Base-by-base conservation (phyloP, 1,284 basidiomycete genomes). In the Austroboletus novae-zelandiae region DNA sequence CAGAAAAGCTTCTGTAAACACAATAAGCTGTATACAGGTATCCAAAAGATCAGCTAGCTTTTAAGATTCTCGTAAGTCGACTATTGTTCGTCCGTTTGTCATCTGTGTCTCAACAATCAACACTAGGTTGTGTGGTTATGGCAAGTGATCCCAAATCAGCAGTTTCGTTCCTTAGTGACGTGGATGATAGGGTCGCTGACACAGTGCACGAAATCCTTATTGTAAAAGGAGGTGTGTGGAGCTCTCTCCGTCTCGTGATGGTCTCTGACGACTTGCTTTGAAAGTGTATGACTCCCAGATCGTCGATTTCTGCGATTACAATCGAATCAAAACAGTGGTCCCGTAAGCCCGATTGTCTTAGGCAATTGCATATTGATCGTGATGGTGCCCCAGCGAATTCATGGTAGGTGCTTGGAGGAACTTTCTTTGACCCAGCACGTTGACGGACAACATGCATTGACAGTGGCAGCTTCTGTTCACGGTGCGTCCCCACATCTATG, bases 391-490 rank as follows among this genome's bases (percentile, higher is more conserved):
- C 27, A 53, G 43, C n/a, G 50, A 50, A 43, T 56, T 42, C 18
- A n/a, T 56, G 29, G 55, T 48, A 14, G 1, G 40, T 42, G 4
- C 15, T 27, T 9, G 3, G 14, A n/a, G 18, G 14, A 9, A 44
- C 9, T 1, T 9, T 6, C 39, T n/a, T 20, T 13, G 9, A 11
- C 18, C 27, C 17, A 11, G 3, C 9, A 17, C n/a, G 9, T 31
- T 47, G 42, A 39, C 34, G 1, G 39, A 23, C 11, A 20, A 6
- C 11, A 7, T 14, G 4, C n/a, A 14, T 40, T 20, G 18, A 29
- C 23, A 51, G 45, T 44, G 44, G 34, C 37, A 42, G 36, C 17
- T 44, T 15, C 41, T 52, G 34, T 20, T 51, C 8, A 52, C 43
- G 17, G 50, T 47, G 2, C 35, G 37, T 30, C 13, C 30, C 2